Conservation (phyloP, 768 basidiomycete species). For the Gymnopilus dilepis region DNA sequence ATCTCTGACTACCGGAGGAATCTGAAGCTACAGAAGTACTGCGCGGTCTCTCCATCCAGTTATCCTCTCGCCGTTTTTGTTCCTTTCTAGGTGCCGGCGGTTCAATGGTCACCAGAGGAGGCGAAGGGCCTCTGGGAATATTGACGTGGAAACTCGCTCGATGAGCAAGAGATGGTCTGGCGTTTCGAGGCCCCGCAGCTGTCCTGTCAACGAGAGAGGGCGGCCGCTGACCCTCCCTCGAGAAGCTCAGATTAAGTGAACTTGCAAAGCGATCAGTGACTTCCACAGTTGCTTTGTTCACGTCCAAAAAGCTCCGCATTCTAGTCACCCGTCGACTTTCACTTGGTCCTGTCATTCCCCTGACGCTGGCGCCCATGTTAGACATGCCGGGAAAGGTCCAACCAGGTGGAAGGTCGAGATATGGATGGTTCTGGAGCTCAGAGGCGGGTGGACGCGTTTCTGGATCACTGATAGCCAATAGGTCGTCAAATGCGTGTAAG, state of each 20-base stretch:
- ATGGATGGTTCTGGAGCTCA: constrained; percentile 68
- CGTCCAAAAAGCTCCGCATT: not conserved
- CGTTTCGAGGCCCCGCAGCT: constrained; percentile 1
- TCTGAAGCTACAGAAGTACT: constrained; percentile 13
- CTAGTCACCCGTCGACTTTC: not conserved
- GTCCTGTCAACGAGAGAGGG: constrained; percentile 12
- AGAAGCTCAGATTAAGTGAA: not conserved
- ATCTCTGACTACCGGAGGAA: constrained; percentile 15
- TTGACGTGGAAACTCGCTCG: not conserved
- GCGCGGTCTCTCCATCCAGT: constrained; percentile 7
- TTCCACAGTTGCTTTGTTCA: not conserved
- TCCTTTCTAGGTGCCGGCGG: constrained; percentile 22
- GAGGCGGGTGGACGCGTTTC: constrained; percentile 69
- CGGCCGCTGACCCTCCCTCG: not conserved
- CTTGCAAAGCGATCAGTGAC: not conserved
- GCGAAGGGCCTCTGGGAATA: constrained; percentile 17
- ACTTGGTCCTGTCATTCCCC: not conserved
- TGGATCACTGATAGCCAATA: constrained; percentile 57
- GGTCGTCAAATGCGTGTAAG: not conserved
- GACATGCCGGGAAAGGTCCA: constrained; percentile 48
- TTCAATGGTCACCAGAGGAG: constrained; percentile 22
- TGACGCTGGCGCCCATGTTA: constrained; percentile 21
- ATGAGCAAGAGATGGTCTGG: not conserved
- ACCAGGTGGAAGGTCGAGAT: constrained; percentile 57
- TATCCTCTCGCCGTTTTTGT: not conserved